Evolutionary conservation across 495 filamentous ascomycete genomes (phyloP).

Genomic region (Endocarpon pusillum): DNA sequence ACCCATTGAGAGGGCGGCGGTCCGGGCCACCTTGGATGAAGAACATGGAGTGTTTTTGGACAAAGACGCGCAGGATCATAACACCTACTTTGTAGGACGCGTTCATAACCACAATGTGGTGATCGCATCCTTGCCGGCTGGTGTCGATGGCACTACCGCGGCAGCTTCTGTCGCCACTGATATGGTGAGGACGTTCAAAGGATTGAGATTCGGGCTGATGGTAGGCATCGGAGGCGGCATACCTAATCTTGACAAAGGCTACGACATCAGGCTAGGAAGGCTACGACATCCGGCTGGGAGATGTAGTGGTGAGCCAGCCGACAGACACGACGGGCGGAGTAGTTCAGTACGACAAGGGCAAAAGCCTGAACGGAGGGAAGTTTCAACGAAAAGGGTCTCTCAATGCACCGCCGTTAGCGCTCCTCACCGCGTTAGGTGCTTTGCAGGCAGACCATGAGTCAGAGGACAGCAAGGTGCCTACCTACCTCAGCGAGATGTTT

Average conservation of each 20-base stretch:
- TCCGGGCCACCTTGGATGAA: constrained; percentile 20
- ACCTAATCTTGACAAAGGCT: constrained; percentile 8
- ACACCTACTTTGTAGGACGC: constrained; percentile 18
- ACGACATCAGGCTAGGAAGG: constrained; percentile 12
- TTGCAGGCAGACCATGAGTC: neutral
- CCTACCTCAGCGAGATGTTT: constrained; percentile 1
- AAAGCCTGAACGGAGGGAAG: neutral
- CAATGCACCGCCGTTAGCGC: neutral
- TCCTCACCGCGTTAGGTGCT: neutral
- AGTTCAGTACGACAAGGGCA: constrained; percentile 18
- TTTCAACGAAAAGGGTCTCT: neutral
- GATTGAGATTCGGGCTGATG: constrained; percentile 22
- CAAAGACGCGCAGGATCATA: constrained; percentile 11
- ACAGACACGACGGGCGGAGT: constrained; percentile 13
- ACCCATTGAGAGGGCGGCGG: constrained; percentile 18
- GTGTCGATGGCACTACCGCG: constrained; percentile 13
- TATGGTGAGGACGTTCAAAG: constrained; percentile 19
- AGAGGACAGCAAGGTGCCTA: neutral
- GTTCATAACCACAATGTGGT: constrained; percentile 25
- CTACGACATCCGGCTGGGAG: constrained; percentile 25
- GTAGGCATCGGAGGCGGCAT: constrained; percentile 28
- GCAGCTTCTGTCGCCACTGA: constrained; percentile 14
- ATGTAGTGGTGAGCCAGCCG: constrained; percentile 22
- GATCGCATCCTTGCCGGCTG: constrained; percentile 17
- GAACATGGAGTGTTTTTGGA: constrained; percentile 3